phyloP scores from a whole-genome alignment of 2,329 filamentous ascomycete species.

The Aotearoamyces nothofagi region DNA sequence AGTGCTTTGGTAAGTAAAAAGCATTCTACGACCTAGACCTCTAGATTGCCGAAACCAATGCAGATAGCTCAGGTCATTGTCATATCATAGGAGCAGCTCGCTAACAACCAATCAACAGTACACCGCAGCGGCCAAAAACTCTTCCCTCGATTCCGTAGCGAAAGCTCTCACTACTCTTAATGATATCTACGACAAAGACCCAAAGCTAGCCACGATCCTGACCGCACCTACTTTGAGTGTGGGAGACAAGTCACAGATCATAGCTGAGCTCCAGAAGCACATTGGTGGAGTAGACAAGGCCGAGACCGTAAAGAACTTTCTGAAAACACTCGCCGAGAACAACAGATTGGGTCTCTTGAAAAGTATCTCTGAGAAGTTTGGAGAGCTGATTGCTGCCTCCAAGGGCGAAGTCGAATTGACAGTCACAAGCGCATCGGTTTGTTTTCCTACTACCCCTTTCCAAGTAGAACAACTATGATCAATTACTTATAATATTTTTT shows the following conservation, averaged over 20 bases:
- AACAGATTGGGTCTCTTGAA: conserved; percentile 78
- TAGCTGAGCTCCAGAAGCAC: conserved; percentile 78
- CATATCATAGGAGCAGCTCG: not conserved
- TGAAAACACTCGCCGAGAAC: conserved; percentile 82
- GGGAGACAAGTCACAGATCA: conserved; percentile 72
- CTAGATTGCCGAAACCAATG: too few species aligned
- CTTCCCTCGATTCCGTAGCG: conserved; percentile 70
- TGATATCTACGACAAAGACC: conserved; percentile 63
- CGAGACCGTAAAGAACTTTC: conserved; percentile 87
- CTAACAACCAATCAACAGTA: conserved; percentile 43
- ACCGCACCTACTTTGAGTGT: conserved; percentile 62
- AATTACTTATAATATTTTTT: conserved; percentile 2
- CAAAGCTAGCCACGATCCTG: conserved; percentile 66
- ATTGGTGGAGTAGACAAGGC: conserved; percentile 52
- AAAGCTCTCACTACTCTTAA: conserved; percentile 61
- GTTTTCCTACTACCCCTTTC: conserved; percentile 17
- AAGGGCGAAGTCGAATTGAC: conserved; percentile 87
- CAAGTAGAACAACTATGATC: conserved; percentile 1
- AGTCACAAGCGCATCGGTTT: conserved; percentile 79
- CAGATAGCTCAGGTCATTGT: not conserved
- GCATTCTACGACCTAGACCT: too few species aligned
- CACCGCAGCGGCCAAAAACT: conserved; percentile 84
- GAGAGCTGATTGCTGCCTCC: conserved; percentile 70
- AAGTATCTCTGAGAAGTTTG: conserved; percentile 78
- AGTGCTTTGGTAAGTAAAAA: conserved; percentile 77